Evolutionary conservation across 306 rosid species (phyloP).

Genomic region (Lathyrus sativus): DNA sequence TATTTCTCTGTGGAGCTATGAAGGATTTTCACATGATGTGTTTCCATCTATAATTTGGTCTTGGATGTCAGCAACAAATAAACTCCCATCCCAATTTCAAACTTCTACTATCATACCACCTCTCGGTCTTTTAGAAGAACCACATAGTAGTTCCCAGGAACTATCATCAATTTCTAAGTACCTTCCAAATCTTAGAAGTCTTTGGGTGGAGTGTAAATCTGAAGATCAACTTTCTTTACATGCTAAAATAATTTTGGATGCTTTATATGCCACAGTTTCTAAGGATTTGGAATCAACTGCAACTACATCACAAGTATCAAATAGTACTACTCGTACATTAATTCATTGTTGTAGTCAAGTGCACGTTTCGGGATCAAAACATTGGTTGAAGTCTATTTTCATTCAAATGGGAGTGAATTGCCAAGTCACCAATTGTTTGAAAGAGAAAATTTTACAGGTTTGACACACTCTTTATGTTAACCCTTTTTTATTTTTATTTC

Average conservation of each 20-base stretch:
- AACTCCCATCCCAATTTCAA: neutral
- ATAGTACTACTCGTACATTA: neutral
- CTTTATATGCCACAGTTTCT: neutral
- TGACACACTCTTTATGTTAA: neutral
- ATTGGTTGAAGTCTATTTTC: neutral
- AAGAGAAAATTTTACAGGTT: constrained; percentile 28
- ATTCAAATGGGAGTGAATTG: constrained; percentile 29
- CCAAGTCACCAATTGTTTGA: neutral
- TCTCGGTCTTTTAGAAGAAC: neutral
- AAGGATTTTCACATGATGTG: constrained; percentile 25
- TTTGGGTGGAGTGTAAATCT: constrained; percentile 7
- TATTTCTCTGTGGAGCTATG: constrained; percentile 42
- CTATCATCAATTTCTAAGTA: neutral
- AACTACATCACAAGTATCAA: constrained; percentile 22
- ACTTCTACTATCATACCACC: neutral
- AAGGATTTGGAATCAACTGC: neutral
- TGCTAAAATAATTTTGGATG: neutral
- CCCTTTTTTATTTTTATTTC: neutral
- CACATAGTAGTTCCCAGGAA: neutral
- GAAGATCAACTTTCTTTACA: neutral
- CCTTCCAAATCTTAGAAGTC: constrained; percentile 18
- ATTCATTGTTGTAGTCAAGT: neutral
- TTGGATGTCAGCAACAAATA: constrained; percentile 40
- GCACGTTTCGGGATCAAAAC: neutral
- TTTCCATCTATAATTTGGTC: constrained; percentile 38